These are phyloP conservation scores for Avena atlantica DNA, from an alignment of 176 grass and related monocot species.

Conservation along the genomic window DNA sequence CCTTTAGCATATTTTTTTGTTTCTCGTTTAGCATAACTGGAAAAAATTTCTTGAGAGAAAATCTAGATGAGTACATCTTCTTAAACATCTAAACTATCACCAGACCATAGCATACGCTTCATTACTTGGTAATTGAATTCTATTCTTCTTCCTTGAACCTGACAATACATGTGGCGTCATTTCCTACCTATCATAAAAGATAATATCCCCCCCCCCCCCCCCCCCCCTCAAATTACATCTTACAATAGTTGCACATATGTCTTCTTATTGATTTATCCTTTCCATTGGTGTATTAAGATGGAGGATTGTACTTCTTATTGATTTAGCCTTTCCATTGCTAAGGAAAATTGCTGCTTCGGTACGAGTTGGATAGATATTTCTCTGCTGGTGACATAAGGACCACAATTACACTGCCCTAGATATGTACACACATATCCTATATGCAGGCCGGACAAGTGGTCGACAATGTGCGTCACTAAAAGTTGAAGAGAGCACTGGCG, in stretches of 20 bases:
- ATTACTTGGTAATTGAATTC: too few relatives aligned
- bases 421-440: neutral
- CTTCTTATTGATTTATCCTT: too few relatives aligned
- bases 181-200: too few relatives aligned
- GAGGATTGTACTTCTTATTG: too few relatives aligned
- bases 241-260: too few relatives aligned
- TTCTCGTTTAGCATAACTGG: neutral
- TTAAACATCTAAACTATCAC: neutral
- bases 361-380: neutral
- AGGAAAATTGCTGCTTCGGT: too few relatives aligned
- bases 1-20: neutral
- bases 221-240: too few relatives aligned
- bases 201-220: too few relatives aligned
- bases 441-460: neutral
- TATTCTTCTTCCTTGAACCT: too few relatives aligned
- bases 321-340: too few relatives aligned
- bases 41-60: neutral
- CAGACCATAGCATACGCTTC: neutral
- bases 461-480: neutral
- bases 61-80: neutral
- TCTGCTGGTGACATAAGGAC: neutral
- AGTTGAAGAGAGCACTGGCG: neutral
- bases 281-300: too few relatives aligned
- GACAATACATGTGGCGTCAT: too few relatives aligned
- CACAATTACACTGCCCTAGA: neutral